A percentile compares a stretch with the other conserved stretches of the same genome.
Conservation (phyloP, 495 filamentous ascomycete genomes). For the Xylaria bambusicola region DNA sequence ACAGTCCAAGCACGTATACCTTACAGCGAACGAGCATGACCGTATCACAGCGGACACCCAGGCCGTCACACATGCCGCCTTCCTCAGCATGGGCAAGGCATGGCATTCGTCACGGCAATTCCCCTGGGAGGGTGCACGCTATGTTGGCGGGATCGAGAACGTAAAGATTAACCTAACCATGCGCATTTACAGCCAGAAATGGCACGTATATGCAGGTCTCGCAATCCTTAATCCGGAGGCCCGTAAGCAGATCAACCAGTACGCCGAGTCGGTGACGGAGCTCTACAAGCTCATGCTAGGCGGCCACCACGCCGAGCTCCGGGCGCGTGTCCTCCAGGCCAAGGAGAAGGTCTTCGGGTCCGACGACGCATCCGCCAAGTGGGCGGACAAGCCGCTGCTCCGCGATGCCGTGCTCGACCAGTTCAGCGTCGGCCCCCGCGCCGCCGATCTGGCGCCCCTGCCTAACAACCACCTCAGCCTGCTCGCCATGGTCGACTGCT, state of each 20-base stretch:
- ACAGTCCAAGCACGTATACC: constrained; percentile 76
- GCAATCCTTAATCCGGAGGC: constrained; percentile 95
- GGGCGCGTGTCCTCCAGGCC: constrained; percentile 73
- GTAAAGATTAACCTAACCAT: constrained; percentile 98
- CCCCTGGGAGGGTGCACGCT: constrained; percentile 91
- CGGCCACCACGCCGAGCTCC: constrained; percentile 77
- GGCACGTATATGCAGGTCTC: constrained; percentile 97
- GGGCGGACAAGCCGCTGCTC: constrained; percentile 67
- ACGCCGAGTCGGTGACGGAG: constrained; percentile 88
- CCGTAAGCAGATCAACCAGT: constrained; percentile 88
- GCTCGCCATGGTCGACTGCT: constrained; percentile 98
- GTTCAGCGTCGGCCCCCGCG: constrained; percentile 68
- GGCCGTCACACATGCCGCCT: constrained; percentile 95
- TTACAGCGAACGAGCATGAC: constrained; percentile 86
- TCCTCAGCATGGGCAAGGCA: constrained; percentile 94
- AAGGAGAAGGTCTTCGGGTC: constrained; percentile 76
- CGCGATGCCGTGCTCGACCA: constrained; percentile 82
- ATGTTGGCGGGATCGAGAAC: constrained; percentile 96
- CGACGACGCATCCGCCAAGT: constrained; percentile 48
- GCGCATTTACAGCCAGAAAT: constrained; percentile 97
- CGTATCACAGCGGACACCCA: constrained; percentile 98
- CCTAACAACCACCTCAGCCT: constrained; percentile 92
- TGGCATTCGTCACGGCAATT: constrained; percentile 93
- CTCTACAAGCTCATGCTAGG: constrained; percentile 95
- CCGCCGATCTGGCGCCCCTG: constrained; percentile 40